Conservation (phyloP, 2,329 filamentous ascomycete species). For the Aspergillus ochraceoroseus region DNA sequence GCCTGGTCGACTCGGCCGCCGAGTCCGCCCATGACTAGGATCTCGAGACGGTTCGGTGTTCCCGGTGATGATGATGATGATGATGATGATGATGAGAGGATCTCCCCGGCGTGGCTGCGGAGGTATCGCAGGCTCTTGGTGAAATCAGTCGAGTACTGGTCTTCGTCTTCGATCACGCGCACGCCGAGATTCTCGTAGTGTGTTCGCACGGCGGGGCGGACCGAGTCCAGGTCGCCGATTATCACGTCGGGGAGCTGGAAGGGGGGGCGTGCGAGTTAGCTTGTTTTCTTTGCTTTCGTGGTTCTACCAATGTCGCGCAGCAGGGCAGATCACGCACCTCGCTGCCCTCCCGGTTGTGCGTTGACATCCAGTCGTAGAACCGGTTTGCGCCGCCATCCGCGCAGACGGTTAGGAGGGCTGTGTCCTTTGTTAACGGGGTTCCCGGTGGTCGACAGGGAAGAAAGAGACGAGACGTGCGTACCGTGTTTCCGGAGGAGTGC, state of each 20-base stretch:
- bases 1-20: constrained; percentile 91
- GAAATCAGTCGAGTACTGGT: constrained; percentile 89
- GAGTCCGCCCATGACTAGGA: constrained; percentile 79
- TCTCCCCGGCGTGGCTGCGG: constrained; percentile 35
- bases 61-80: neutral
- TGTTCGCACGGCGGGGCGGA: constrained; percentile 57
- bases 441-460: neutral
- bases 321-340: constrained; percentile 28
- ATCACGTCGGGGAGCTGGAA: constrained; percentile 65
- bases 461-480: constrained; percentile 20
- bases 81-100: constrained; percentile 13
- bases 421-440: neutral
- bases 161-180: constrained; percentile 62
- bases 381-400: constrained; percentile 89
- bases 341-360: constrained; percentile 26
- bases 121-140: constrained; percentile 69
- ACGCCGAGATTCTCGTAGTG: constrained; percentile 62
- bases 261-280: too few relatives aligned
- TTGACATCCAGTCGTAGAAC: constrained; percentile 52
- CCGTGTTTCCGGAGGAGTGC: constrained; percentile 36
- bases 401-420: constrained; percentile 63
- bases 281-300: constrained; percentile 6
- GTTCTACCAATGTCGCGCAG: too few relatives aligned
- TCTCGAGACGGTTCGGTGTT: constrained; percentile 46
- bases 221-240: constrained; percentile 86